Evolutionary conservation across 192 early-diverging fungal genomes (phyloP), one percentile per base, ranked within the genome.

Genomic region (Pilobolus umbonatus): DNA sequence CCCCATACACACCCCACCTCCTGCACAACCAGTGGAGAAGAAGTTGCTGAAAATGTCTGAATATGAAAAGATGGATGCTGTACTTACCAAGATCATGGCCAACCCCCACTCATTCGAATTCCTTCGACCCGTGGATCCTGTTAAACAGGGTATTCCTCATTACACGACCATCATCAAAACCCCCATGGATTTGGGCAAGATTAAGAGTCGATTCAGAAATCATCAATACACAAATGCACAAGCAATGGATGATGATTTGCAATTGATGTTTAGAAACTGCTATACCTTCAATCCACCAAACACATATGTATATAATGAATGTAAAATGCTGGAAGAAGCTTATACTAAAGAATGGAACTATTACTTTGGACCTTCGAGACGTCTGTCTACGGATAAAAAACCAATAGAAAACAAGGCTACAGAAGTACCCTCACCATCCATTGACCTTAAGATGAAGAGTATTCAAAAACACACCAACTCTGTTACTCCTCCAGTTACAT

Each of bases 251-350:
- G 60, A 53, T 2, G 85, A 88, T 57, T 34, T 84, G 22, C 61
- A 74, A n/a, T 62, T 83, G 55, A 83, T 88, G 77, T 73, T 87
- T 10, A 63, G 53, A 21, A 88, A 88, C 56, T 88, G 86, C 51
- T 84, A 66, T 42, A 58, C 50, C 1, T 95, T 88, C 50, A 95
- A 95, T 68, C 82, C 82, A n/a, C 70, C 76, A 0, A 70, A 69
- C 43, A 86, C 83, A 4, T 78, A 74, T 31, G 89, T 93, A 0
- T 72, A 85, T 48, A 71, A 75, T 9, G 79, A 87, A 72, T 82
- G 85, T 12, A 61, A 79, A 50, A 57, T 64, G 0, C 45, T 94
- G 0, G 75, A 85, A 38, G 57, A 64, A 0, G 60, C 51, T 15
- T 89, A 87, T 67, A 86, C 24, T n/a, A 65, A 9, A 68, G 74